phyloP scores from a whole-genome alignment of 176 grass and related monocot genomes.

The Poa annua region DNA sequence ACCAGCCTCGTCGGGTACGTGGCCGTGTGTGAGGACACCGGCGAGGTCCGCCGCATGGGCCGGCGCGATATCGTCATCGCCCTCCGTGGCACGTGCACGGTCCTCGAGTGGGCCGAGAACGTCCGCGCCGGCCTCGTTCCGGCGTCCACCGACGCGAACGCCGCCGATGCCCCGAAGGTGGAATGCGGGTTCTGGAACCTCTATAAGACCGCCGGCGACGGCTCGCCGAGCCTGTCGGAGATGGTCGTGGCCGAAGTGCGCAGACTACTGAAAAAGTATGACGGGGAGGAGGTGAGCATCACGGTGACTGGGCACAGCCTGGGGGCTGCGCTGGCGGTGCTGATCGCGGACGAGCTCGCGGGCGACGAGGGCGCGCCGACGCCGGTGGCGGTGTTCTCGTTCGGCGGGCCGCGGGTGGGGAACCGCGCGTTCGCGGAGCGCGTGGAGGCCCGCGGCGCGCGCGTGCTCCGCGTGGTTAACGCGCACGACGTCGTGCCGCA shows the following conservation, averaged over 20 bases:
- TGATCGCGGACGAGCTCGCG: conserved; percentile 60
- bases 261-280: conserved; percentile 35
- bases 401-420: conserved; percentile 63
- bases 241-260: conserved; percentile 52
- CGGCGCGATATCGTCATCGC: conserved; percentile 70
- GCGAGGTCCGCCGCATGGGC: conserved; percentile 65
- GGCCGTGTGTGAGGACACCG: conserved; percentile 53
- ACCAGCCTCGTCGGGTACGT: conserved; percentile 67
- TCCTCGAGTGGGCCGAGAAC: conserved; percentile 77
- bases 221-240: conserved; percentile 50
- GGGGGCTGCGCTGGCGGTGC: conserved; percentile 57
- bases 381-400: conserved; percentile 61
- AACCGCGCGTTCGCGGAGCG: conserved; percentile 50
- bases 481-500: conserved; percentile 64
- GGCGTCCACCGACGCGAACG: background rate
- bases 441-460: conserved; percentile 50
- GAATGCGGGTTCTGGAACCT: conserved; percentile 73
- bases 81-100: conserved; percentile 69
- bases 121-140: conserved; percentile 61
- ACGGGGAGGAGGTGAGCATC: conserved; percentile 64
- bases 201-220: conserved; percentile 45
- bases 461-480: conserved; percentile 72
- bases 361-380: background rate
- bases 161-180: conserved; percentile 37
- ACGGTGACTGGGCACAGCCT: conserved; percentile 71